Base-by-base conservation (phyloP, 2,329 filamentous ascomycete genomes). In the Arthrobotrys entomopaga region DNA sequence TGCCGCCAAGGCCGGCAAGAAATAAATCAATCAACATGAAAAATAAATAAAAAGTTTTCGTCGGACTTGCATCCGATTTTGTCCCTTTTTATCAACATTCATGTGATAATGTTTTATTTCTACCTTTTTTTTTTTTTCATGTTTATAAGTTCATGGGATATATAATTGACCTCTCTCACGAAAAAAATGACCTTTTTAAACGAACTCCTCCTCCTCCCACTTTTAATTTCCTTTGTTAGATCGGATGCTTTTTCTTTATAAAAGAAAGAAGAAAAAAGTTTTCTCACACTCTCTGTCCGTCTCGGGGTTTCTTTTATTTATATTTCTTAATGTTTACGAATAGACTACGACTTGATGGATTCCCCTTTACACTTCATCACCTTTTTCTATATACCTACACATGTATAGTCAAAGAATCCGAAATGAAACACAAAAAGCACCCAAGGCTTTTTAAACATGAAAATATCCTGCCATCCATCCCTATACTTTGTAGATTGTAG, bases 1-100 rank as follows among this genome's bases (percentile, higher is more conserved):
- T 56, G 82, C 82, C 52, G 78, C 79, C 76, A 82, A 82, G 80
- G 82, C 81, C 73, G 77, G 78, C 75, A 82, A 81, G 79, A 82
- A 82, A 77, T 82, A 81, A 76, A 67, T 76, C 61, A 43, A 40
- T 49, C 40, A 34, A 52, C 46, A 58, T 59, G 59, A 34, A 61
- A n/a, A 50, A 46, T 38, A 69, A 75, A 67, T 57, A 69, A 64
- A 75, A 75, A 67, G 60, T 64, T 59, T 64, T 26, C 16, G 50
- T 53, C 48, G 54, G 50, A 64, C 19, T n/a, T 15, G 10, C 20
- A 40, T 53, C 34, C 34, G 60, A 24, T 50, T 34, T 73, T 66
- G 53, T 52, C 53, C 53, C 56, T 56, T 73, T 66, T 54, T 67
- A 53, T 52, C 34, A 20, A 50, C 34, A 38, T 67, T 75, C 34